Percentiles rank a stretch among this genome's conserved stretches.
Conservation (phyloP, 2,329 filamentous ascomycete genomes). For the Colletotrichum magnum region DNA sequence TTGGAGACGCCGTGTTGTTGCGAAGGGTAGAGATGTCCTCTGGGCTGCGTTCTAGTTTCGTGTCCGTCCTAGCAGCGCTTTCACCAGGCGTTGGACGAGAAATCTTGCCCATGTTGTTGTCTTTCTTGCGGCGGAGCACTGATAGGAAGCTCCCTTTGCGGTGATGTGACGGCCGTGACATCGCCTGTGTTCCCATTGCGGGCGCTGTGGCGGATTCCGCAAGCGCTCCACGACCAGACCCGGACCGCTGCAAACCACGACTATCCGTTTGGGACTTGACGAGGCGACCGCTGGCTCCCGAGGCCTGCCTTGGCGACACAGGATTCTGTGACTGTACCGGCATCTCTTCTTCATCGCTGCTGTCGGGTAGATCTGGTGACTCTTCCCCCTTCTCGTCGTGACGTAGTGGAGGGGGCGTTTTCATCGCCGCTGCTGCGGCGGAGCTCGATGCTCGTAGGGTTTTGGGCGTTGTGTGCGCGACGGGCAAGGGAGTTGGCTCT, state of each 20-base stretch:
- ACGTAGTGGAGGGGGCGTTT: slow-evolving; percentile 47
- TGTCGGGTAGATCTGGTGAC: slow-evolving; percentile 73
- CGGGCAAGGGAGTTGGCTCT: slow-evolving; percentile 77
- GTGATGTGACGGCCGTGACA: slow-evolving; percentile 48
- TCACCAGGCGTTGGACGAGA: slow-evolving; percentile 67
- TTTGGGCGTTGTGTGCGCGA: slow-evolving; percentile 67
- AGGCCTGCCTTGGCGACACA: slow-evolving; percentile 41
- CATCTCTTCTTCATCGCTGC: slow-evolving; percentile 62
- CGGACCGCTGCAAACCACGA: slow-evolving; percentile 53
- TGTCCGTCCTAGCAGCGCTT: slow-evolving; percentile 74
- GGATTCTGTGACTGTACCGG: slow-evolving; percentile 39
- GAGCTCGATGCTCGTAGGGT: slow-evolving; percentile 50
- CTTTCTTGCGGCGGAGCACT: slow-evolving; percentile 77
- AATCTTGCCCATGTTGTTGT: slow-evolving; percentile 64
- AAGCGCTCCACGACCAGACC: slow-evolving; percentile 58
- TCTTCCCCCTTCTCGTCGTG: slow-evolving; percentile 61
- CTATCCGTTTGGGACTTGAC: slow-evolving; percentile 43
- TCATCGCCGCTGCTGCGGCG: slow-evolving; percentile 56
- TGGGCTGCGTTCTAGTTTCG: slow-evolving; percentile 71
- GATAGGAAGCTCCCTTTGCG: slow-evolving; percentile 68
- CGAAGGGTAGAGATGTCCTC: slow-evolving; percentile 65
- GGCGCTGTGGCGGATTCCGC: slow-evolving; percentile 43
- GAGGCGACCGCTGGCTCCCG: slow-evolving; percentile 33
- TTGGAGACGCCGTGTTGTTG: slow-evolving; percentile 48
- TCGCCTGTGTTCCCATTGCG: slow-evolving; percentile 41